Percentiles rank a stretch among this genome's conserved stretches.
Conservation (phyloP, 495 filamentous ascomycete genomes). For the Aspergillus steynii region DNA sequence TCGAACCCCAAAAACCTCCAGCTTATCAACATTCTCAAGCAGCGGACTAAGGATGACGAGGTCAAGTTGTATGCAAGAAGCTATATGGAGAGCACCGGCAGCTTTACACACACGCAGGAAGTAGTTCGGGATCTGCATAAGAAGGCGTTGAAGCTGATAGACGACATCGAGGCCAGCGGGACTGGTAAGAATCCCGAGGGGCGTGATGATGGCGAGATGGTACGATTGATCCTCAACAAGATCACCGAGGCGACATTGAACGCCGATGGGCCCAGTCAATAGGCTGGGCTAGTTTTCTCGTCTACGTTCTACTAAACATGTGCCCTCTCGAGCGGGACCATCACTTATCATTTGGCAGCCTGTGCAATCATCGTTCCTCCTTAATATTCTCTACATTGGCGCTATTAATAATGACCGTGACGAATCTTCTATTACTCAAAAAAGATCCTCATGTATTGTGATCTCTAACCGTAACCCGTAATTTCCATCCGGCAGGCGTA, state of each 20-base stretch:
- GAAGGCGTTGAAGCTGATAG: conserved; percentile 66
- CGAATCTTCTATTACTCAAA: neutral
- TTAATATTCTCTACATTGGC: neutral
- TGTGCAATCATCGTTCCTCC: neutral
- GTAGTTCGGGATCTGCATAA: conserved; percentile 67
- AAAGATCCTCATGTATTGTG: neutral
- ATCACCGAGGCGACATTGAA: conserved; percentile 44
- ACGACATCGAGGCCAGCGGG: conserved; percentile 60
- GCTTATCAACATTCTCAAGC: conserved; percentile 87
- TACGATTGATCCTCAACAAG: conserved; percentile 47
- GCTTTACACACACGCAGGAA: conserved; percentile 78
- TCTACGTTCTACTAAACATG: neutral
- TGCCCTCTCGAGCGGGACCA: neutral
- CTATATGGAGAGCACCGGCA: conserved; percentile 88
- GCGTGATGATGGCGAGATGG: conserved; percentile 37
- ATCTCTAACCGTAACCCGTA: neutral
- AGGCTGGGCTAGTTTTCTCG: neutral
- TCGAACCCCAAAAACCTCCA: conserved; percentile 75
- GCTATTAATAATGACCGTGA: neutral
- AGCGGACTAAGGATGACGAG: conserved; percentile 80
- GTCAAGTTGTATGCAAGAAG: conserved; percentile 89
- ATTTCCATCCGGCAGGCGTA: neutral
- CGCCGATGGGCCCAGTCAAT: conserved; percentile 21
- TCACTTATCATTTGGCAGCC: neutral
- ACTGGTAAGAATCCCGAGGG: conserved; percentile 32